Base-by-base conservation (phyloP, 768 basidiomycete genomes). In the Strobilomyces echinocephalus region DNA sequence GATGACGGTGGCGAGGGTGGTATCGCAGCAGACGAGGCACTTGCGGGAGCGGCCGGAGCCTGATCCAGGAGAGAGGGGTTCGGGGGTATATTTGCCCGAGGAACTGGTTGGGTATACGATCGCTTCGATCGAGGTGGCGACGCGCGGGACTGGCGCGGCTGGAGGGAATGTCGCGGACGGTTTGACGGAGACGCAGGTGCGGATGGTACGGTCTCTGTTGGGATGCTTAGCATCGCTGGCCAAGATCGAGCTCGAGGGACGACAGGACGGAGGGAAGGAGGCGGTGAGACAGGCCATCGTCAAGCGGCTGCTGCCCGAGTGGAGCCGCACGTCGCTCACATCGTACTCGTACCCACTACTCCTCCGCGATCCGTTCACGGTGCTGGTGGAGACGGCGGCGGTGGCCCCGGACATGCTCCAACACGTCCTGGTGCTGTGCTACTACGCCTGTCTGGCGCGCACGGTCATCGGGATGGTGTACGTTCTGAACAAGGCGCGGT, bases 41-140 rank as follows among this genome's bases (percentile, higher is more conserved):
- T 72, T 95, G 6, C 80, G 92, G 30, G 90, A 90, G 50, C 78
- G 88, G 24, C 76, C 79, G 18, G 86, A 88, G 63, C 84, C 86
- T 3, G 87, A 91, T 14, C 61, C 70, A 2, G 80, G 82, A 3
- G 88, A 91, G 55, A 79, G 90, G 24, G 93, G 93, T 1, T 80
- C 82, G 0, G 91, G 92, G 6, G 80, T 95, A 44, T 97, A 97
- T 64, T 76, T 99, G 1, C 93, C 97, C 0, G 90, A 95, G 59
- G 93, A 97, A 59, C 73, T 98, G 15, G 74, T 95, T 35, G 89
- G 88, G 4, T 97, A 95, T 68, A 95, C 95, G 4, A 78, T 98
- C 35, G 75, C 87, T 2, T 75, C 83, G 7, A 79, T 93, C 50
- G 97, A 98, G 70, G 80, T 89, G 15, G 79, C 88, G 0, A 82